These are phyloP conservation scores for Leucosporidium scottii DNA, from an alignment of 768 basidiomycete species.

Conservation along the genomic window DNA sequence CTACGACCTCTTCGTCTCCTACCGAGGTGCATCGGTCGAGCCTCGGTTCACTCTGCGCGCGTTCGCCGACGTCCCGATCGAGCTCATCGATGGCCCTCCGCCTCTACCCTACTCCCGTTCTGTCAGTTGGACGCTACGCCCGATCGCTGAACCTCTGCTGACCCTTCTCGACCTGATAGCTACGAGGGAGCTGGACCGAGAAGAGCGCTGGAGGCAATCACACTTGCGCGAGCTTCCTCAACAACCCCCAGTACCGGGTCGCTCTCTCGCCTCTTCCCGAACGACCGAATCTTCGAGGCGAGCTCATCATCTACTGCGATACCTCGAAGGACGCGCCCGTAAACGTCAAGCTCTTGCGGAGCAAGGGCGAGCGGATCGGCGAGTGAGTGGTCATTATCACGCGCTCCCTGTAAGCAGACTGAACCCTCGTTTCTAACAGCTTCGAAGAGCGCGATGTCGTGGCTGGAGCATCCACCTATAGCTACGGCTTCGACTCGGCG, in stretches of 20 bases:
- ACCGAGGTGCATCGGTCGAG: conserved; percentile 58
- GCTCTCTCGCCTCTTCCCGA: conserved; percentile 45
- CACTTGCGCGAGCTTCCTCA: conserved; percentile 69
- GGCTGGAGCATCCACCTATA: conserved; percentile 71
- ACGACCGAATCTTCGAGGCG: conserved; percentile 35
- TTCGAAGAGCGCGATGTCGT: conserved; percentile 58
- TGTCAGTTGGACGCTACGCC: conserved; percentile 34
- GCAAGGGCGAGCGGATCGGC: conserved; percentile 61
- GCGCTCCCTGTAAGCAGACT: neutral
- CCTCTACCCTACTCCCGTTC: conserved; percentile 38
- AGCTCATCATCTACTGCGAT: conserved; percentile 48
- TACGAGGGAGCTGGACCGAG: conserved; percentile 56
- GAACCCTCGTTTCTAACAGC: conserved; percentile 41
- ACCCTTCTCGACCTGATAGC: conserved; percentile 43
- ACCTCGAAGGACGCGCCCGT: conserved; percentile 62
- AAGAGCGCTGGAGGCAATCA: conserved; percentile 80
- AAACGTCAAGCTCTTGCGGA: conserved; percentile 68
- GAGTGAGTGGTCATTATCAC: conserved; percentile 52
- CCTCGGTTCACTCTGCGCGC: conserved; percentile 64
- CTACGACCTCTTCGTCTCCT: conserved; percentile 57
- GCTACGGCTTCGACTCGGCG: conserved; percentile 62
- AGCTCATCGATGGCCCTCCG: conserved; percentile 29
- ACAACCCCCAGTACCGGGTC: conserved; percentile 81
- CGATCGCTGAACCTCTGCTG: conserved; percentile 31
- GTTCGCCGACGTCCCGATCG: conserved; percentile 47